Percentiles rank a stretch among this genome's conserved stretches.
Conservation (phyloP, 371 early-diverging fungal species). For the Rhizopus arrhizus region DNA sequence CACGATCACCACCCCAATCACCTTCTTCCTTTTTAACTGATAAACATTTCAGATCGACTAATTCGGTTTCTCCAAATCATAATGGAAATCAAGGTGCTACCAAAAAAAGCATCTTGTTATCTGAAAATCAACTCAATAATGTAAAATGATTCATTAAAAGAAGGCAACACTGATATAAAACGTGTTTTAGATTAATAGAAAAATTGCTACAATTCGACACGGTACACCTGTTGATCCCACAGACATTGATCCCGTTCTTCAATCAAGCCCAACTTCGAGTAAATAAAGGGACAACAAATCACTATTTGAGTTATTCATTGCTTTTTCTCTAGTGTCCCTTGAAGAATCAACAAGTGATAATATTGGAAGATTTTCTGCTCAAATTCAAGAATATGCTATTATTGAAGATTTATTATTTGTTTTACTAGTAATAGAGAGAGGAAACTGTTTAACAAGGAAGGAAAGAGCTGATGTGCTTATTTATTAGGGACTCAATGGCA, state of each 20-base stretch:
- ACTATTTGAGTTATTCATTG: background rate
- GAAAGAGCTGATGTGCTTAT: background rate
- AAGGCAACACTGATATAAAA: background rate
- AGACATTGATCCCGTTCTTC: background rate
- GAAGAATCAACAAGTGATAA: slow-evolving; percentile 7
- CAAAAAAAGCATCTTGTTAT: slow-evolving; percentile 29
- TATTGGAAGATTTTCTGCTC: slow-evolving; percentile 34
- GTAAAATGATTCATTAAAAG: slow-evolving; percentile 21
- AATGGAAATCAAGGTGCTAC: slow-evolving; percentile 1
- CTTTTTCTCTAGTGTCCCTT: slow-evolving; percentile 1
- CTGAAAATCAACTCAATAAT: slow-evolving; percentile 46
- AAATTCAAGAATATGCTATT: slow-evolving; percentile 78
- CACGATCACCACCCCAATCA: slow-evolving; percentile 21
- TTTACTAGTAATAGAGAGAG: slow-evolving; percentile 65
- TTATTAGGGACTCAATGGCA: slow-evolving; percentile 82
- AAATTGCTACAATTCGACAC: slow-evolving; percentile 41
- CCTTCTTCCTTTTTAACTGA: slow-evolving; percentile 14
- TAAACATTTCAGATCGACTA: slow-evolving; percentile 18
- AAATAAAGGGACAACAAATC: background rate
- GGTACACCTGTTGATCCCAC: slow-evolving; percentile 16
- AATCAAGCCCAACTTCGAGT: slow-evolving; percentile 2
- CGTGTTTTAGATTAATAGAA: slow-evolving; percentile 38
- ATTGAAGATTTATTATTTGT: slow-evolving; percentile 88
- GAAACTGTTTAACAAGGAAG: background rate
- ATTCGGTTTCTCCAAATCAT: background rate